Evolutionary conservation across 1,139 yeast genomes (phyloP).

Genomic region (Magnusiomyces magnusii): DNA sequence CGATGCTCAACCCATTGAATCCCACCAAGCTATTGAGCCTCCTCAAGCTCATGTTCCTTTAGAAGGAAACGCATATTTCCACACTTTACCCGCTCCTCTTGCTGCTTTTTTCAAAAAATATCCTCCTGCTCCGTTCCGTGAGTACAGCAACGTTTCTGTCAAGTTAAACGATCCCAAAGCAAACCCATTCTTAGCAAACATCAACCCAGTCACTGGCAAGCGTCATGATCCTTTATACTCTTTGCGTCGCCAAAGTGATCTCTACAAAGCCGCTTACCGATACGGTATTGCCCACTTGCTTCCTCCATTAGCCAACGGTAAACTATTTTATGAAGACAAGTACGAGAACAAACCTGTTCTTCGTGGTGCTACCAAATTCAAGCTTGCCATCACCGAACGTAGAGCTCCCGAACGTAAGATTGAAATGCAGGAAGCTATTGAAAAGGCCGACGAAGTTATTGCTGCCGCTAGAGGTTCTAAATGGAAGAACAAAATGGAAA

Average conservation of each 20-base stretch:
- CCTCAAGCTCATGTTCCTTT: slow-evolving; percentile 9
- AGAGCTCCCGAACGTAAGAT: slow-evolving; percentile 53
- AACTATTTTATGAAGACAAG: slow-evolving; percentile 74
- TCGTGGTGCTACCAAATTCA: slow-evolving; percentile 71
- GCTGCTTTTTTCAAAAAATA: slow-evolving; percentile 70
- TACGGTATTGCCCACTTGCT: slow-evolving; percentile 73
- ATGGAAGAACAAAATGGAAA: slow-evolving; percentile 26
- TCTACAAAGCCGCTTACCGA: slow-evolving; percentile 74
- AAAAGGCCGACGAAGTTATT: slow-evolving; percentile 64
- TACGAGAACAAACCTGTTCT: slow-evolving; percentile 62
- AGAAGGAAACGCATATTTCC: slow-evolving; percentile 25
- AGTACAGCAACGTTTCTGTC: slow-evolving; percentile 59
- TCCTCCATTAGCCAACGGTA: slow-evolving; percentile 61
- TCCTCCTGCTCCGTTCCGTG: slow-evolving; percentile 77
- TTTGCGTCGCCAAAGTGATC: slow-evolving; percentile 74
- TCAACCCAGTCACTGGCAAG: slow-evolving; percentile 69
- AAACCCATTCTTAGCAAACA: slow-evolving; percentile 85
- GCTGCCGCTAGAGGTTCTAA: slow-evolving; percentile 50
- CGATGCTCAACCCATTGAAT: slow-evolving; percentile 13
- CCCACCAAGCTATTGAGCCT: not conserved
- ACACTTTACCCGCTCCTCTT: slow-evolving; percentile 56
- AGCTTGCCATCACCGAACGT: slow-evolving; percentile 77
- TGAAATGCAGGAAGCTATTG: slow-evolving; percentile 57
- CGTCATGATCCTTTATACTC: slow-evolving; percentile 78
- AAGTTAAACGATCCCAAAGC: slow-evolving; percentile 58